Evolutionary conservation across 2,329 filamentous ascomycete species (phyloP).

Genomic region (Apiospora pterosperma): DNA sequence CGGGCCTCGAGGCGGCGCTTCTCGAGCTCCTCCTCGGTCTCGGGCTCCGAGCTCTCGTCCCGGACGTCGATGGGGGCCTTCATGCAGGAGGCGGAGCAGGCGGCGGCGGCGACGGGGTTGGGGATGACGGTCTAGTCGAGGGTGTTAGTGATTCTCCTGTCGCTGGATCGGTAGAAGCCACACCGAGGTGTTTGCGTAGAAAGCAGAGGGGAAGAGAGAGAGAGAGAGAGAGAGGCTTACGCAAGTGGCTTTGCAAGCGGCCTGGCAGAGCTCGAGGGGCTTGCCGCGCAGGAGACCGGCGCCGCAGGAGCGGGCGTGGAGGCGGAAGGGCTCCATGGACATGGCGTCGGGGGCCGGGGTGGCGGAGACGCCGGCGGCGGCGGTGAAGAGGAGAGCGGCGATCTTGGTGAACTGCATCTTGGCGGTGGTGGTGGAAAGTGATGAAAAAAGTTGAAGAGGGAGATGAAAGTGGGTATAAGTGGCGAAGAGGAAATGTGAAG

Average conservation of each 20-base stretch:
- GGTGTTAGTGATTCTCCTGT: background rate
- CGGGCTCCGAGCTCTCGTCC: background rate
- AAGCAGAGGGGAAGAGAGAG: background rate
- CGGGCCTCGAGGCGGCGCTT: background rate
- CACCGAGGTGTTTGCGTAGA: too few species aligned
- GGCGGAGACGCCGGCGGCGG: background rate
- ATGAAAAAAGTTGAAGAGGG: background rate
- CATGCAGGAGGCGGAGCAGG: background rate
- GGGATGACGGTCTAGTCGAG: background rate
- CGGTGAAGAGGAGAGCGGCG: background rate
- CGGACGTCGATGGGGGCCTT: background rate
- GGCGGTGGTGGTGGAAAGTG: background rate
- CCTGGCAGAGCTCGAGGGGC: background rate
- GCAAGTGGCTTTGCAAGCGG: constrained; percentile 3
- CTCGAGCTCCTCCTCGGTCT: background rate
- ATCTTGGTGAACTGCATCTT: constrained; percentile 3
- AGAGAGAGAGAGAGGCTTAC: background rate
- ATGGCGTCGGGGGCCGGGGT: background rate
- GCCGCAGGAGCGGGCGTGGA: constrained; percentile 3
- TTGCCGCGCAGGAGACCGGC: constrained; percentile 2
- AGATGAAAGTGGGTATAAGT: background rate
- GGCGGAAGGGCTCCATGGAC: background rate
- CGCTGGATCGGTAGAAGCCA: too few species aligned
- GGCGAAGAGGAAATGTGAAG: background rate
- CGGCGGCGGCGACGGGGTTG: background rate